Evolutionary conservation across 1,284 basidiomycete species (phyloP).

Genomic region (Ganoderma multipileum): DNA sequence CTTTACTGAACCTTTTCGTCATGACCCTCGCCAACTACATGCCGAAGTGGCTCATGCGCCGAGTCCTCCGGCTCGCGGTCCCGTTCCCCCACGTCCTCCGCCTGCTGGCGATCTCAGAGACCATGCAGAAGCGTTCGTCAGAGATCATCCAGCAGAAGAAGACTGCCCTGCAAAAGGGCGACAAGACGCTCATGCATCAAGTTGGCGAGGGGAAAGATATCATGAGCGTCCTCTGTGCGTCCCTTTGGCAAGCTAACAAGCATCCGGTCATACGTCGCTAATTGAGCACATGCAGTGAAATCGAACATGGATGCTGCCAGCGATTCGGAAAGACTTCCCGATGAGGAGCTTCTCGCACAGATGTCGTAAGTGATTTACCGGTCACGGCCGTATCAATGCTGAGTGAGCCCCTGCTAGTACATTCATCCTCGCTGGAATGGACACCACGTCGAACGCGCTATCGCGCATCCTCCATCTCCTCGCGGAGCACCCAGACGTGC

Average conservation of each 20-base stretch:
- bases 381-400: too few relatives aligned
- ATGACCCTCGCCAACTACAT: background rate
- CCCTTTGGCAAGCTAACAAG: background rate
- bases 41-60: constrained; percentile 7
- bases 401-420: constrained; percentile 21
- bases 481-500: constrained; percentile 16
- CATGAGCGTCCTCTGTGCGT: constrained; percentile 48
- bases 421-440: constrained; percentile 37
- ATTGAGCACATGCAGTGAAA: constrained; percentile 26
- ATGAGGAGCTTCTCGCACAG: constrained; percentile 36
- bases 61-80: background rate
- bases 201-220: constrained; percentile 50
- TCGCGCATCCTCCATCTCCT: constrained; percentile 36
- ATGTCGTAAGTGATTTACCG: constrained; percentile 29
- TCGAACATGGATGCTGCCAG: constrained; percentile 35
- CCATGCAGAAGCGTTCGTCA: constrained; percentile 45
- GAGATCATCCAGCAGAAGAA: constrained; percentile 50
- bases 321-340: constrained; percentile 16
- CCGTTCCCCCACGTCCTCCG: constrained; percentile 1
- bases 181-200: constrained; percentile 31
- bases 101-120: constrained; percentile 41
- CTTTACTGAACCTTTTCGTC: background rate
- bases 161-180: constrained; percentile 35
- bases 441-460: constrained; percentile 40
- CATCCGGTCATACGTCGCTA: background rate